Evolutionary conservation across 768 basidiomycete species (phyloP).

Genomic region (Rhizopogon sp.): DNA sequence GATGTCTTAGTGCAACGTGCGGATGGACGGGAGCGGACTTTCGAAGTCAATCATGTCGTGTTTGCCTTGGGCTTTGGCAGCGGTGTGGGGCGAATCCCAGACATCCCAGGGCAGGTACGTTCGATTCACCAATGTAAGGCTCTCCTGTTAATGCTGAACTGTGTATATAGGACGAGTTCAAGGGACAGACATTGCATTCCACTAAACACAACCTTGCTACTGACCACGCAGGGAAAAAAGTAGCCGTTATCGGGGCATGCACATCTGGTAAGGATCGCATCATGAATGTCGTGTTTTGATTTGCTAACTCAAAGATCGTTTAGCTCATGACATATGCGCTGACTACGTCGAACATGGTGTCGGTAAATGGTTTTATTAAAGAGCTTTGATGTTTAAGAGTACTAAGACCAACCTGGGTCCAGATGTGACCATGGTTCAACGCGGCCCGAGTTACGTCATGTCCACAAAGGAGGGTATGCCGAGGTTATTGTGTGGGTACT

Average conservation of each 20-base stretch:
- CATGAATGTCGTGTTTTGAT: background rate
- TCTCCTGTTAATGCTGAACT: background rate
- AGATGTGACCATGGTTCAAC: conserved; percentile 47
- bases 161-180: conserved; percentile 44
- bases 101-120: conserved; percentile 39
- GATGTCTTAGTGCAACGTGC: conserved; percentile 33
- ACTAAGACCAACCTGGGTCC: background rate
- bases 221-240: conserved; percentile 64
- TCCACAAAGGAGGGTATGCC: conserved; percentile 35
- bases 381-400: background rate
- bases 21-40: conserved; percentile 30
- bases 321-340: conserved; percentile 45
- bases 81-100: conserved; percentile 38
- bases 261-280: conserved; percentile 40
- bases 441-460: conserved; percentile 52
- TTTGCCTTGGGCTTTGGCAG: conserved; percentile 46
- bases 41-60: conserved; percentile 45
- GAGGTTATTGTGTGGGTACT: conserved; percentile 13
- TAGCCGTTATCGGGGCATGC: conserved; percentile 62
- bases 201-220: conserved; percentile 45
- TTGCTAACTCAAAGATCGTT: conserved; percentile 8
- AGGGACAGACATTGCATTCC: conserved; percentile 61
- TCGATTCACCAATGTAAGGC: background rate
- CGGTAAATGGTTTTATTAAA: conserved; percentile 24
- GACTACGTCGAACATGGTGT: conserved; percentile 42